Evolutionary conservation across 345 rosid species (phyloP).

Genomic region (Populus ilicifolia): DNA sequence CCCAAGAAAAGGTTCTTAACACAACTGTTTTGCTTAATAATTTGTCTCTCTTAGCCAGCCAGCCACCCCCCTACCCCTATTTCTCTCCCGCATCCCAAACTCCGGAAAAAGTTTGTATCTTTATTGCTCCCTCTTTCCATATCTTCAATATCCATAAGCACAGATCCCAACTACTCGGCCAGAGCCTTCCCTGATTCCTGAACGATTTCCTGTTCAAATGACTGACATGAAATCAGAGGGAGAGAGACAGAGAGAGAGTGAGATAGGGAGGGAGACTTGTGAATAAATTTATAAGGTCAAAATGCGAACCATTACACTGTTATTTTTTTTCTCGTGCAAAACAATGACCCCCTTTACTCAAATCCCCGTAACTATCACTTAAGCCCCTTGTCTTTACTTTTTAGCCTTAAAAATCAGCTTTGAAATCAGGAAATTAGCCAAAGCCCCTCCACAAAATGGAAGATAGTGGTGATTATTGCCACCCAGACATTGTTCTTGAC

Average conservation of each 20-base stretch:
- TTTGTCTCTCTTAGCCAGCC: neutral
- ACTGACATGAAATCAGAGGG: slow-evolving; percentile 34
- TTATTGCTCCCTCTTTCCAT: slow-evolving; percentile 30
- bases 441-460: slow-evolving; percentile 10
- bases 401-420: slow-evolving; percentile 17
- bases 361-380: slow-evolving; percentile 42
- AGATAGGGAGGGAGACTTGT: neutral
- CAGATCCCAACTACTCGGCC: slow-evolving; percentile 47
- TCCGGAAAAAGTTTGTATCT: slow-evolving; percentile 36
- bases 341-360: slow-evolving; percentile 26
- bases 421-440: slow-evolving; percentile 7
- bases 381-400: slow-evolving; percentile 5
- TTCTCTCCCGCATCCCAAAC: slow-evolving; percentile 31
- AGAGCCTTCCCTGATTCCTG: slow-evolving; percentile 28
- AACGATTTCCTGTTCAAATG: slow-evolving; percentile 40
- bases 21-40: slow-evolving; percentile 19
- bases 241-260: slow-evolving; percentile 5
- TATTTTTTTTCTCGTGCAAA: slow-evolving; percentile 4
- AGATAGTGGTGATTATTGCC: slow-evolving; percentile 25
- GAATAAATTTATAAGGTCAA: slow-evolving; percentile 15
- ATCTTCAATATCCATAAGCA: slow-evolving; percentile 34
- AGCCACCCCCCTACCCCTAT: no score
- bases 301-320: slow-evolving; percentile 39
- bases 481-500: slow-evolving; percentile 26
- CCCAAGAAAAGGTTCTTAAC: slow-evolving; percentile 71